Conservation (phyloP, 108 stramenopile genomes). For the Stephanodiscus triporus region DNA sequence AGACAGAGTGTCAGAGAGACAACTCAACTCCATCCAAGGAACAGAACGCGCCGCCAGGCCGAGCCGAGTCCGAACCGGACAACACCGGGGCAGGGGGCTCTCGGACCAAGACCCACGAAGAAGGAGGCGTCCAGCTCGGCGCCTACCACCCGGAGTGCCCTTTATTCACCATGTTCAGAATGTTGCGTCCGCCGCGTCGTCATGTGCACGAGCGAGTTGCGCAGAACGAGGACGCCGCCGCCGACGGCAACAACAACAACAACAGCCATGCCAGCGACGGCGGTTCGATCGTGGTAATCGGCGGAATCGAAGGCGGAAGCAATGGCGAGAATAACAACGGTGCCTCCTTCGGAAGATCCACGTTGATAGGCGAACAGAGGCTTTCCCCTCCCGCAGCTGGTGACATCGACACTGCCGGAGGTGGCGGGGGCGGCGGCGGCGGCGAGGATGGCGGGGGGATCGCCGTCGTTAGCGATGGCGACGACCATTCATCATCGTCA, state of each 20-base stretch:
- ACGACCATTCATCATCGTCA: too few species aligned
- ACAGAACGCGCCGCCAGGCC: too few species aligned
- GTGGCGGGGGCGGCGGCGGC: neutral
- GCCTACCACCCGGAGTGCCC: too few species aligned
- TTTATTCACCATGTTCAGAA: constrained; percentile 15
- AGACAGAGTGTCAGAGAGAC: too few species aligned
- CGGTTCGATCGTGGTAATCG: neutral
- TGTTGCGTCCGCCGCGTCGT: constrained; percentile 26
- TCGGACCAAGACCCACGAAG: too few species aligned
- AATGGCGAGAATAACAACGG: neutral
- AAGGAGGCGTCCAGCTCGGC: too few species aligned
- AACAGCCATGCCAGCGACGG: neutral
- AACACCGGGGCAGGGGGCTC: too few species aligned
- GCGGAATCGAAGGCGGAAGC: neutral
- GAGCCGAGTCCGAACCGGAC: too few species aligned
- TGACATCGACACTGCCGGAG: neutral
- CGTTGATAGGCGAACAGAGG: too few species aligned
- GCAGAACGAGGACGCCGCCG: constrained; percentile 17
- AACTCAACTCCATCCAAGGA: too few species aligned
- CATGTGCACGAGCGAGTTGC: constrained; percentile 33
- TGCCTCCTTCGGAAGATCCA: neutral
- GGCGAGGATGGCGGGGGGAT: too few species aligned
- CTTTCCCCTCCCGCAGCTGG: neutral
- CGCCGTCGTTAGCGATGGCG: too few species aligned
- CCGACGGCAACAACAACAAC: constrained; percentile 4